Evolutionary conservation across 2,329 filamentous ascomycete species (phyloP).

Genomic region (Arthrinium puccinioides): DNA sequence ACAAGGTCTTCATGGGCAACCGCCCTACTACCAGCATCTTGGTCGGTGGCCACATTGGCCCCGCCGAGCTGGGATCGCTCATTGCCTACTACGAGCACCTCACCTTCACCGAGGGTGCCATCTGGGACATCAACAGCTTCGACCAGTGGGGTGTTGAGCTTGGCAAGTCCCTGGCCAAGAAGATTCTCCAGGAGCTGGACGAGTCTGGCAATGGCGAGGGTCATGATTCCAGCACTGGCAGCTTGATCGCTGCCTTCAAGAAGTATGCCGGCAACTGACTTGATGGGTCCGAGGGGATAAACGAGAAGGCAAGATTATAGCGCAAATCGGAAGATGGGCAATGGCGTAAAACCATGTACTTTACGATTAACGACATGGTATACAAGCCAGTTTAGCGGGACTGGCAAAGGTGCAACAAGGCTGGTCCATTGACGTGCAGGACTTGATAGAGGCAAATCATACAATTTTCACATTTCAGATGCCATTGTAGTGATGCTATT

Average conservation of each 20-base stretch:
- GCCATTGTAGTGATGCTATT: no score
- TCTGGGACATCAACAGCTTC: conserved; percentile 99
- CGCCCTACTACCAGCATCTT: conserved; percentile 93
- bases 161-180: conserved; percentile 93
- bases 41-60: conserved; percentile 84
- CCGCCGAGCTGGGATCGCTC: conserved; percentile 83
- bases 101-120: conserved; percentile 92
- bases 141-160: conserved; percentile 99
- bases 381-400: no score
- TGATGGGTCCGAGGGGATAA: background rate
- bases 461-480: no score
- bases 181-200: conserved; percentile 80
- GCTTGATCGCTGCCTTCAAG: conserved; percentile 90
- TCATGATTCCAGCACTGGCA: conserved; percentile 84
- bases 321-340: background rate
- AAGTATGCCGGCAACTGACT: conserved; percentile 49
- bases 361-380: no score
- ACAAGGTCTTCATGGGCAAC: conserved; percentile 99
- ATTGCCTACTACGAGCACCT: conserved; percentile 99
- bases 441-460: no score
- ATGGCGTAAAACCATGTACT: no score
- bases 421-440: no score
- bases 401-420: no score
- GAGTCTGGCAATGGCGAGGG: conserved; percentile 60
- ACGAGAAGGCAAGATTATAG: background rate